Conservation (phyloP, 164 flowering plant species). For the Platanus orientalis region DNA sequence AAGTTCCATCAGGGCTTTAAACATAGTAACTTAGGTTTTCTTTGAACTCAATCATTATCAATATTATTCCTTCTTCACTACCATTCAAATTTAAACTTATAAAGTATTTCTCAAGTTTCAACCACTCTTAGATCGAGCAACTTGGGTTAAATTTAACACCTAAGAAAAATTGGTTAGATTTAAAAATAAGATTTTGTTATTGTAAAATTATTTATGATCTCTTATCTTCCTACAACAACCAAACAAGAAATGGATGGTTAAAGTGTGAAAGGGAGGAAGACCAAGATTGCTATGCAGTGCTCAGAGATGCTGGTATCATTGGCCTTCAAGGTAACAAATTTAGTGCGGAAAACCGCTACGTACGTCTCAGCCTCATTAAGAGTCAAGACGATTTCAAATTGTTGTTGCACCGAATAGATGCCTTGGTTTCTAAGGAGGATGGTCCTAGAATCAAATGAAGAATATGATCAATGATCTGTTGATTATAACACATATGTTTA, state of each 20-base stretch:
- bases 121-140: no score
- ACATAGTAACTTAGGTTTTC: no score
- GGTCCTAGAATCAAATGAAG: conserved; percentile 17
- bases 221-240: neutral
- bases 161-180: no score
- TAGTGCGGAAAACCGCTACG: conserved; percentile 34
- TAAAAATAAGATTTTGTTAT: no score
- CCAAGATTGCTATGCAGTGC: conserved; percentile 40
- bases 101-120: no score
- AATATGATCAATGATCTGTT: conserved; percentile 1
- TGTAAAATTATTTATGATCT: no score
- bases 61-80: no score
- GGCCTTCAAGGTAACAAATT: conserved; percentile 44
- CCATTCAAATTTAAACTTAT: no score
- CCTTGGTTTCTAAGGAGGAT: conserved; percentile 27
- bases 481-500: neutral
- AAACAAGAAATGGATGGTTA: conserved; percentile 80
- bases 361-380: conserved; percentile 51
- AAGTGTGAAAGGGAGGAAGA: conserved; percentile 66
- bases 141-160: no score
- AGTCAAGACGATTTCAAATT: conserved; percentile 43
- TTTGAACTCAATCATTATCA: no score
- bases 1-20: conserved; percentile 19
- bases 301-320: conserved; percentile 39
- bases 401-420: conserved; percentile 19